These are phyloP conservation scores for Vanderwaltozyma polyspora DNA, from an alignment of 805 yeast genomes.

Conservation along the genomic window DNA sequence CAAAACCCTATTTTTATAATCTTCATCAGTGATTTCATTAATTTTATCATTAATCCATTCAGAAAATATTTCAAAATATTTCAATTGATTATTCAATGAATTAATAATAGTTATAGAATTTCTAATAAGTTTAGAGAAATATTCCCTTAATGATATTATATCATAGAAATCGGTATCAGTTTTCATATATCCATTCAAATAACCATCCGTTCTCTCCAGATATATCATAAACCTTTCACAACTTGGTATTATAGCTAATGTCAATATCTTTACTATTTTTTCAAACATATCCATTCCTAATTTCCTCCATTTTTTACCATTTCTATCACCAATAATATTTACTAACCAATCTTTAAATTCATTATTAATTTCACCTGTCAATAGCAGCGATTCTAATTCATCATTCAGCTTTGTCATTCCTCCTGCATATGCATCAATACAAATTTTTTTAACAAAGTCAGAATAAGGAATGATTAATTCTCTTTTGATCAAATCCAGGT, in stretches of 20 bases:
- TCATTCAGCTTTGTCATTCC: slow-evolving; percentile 20
- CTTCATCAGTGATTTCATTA: neutral
- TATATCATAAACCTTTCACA: slow-evolving; percentile 43
- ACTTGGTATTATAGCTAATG: slow-evolving; percentile 42
- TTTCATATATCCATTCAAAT: neutral
- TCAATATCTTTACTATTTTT: slow-evolving; percentile 34
- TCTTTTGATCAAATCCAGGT: slow-evolving; percentile 10
- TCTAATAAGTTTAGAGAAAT: neutral
- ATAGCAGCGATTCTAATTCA: slow-evolving; percentile 22
- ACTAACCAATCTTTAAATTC: slow-evolving; percentile 47
- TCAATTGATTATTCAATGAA: neutral
- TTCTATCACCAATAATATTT: slow-evolving; percentile 58
- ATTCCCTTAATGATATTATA: neutral
- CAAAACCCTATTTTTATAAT: slow-evolving; percentile 1
- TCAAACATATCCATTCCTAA: slow-evolving; percentile 43
- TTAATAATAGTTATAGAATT: neutral
- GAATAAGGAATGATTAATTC: slow-evolving; percentile 14
- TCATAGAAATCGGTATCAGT: neutral
- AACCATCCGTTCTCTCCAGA: slow-evolving; percentile 9
- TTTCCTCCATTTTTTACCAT: slow-evolving; percentile 43
- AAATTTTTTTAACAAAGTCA: slow-evolving; percentile 11
- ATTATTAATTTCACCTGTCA: slow-evolving; percentile 42
- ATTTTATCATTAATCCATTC: slow-evolving; percentile 8
- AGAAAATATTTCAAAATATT: slow-evolving; percentile 5
- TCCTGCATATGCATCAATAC: slow-evolving; percentile 11